Base-by-base conservation (phyloP, 371 early-diverging fungal genomes). In the Rhizopus microsporus region DNA sequence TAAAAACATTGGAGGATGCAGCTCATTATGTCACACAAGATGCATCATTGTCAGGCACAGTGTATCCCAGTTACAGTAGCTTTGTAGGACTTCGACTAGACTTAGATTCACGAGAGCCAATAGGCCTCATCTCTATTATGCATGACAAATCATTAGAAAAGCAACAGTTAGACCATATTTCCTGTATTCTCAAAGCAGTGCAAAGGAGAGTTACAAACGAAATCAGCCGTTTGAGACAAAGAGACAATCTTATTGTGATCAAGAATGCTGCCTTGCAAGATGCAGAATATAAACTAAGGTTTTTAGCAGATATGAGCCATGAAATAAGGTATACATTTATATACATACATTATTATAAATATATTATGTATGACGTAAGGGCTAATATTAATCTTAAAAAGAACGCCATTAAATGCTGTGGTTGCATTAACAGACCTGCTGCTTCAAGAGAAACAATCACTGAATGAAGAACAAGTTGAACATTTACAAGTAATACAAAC, bases 401-500 rank as follows among this genome's bases (percentile, higher is more conserved):
- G 80, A 63, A 84, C 81, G n/a, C 84, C 84, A 4, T 82, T 84
- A 81, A 82, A 80, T 63, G 84, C 84, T 8, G 84, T 84, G n/a
- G 80, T 84, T 42, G 84, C 82, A 3, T 67, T 84, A 40, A 84
- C 84, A 1, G 82, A 84, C 49, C 62, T 84, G 12, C 66, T 84
- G 13, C 59, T 84, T 12, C 74, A 70, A 57, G 84, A 84, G 56
- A 70, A 78, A 16, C 63, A 59, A 3, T 65, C 74, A n/a, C 61
- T 84, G 4, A 78, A 76, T 29, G 67, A 68, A 0, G 84, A 84
- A 56, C 84, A 84, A 54, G 64, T 72, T 29, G 77, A 81, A 39
- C 81, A 79, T 51, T 63, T 84, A 46, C 82, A 81, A 57, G 84
- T 84, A 4, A 84, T 84, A 30, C 80, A 82, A 53, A 84, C 84